These are phyloP conservation scores for Sordariomycetes sp. DNA, from an alignment of 2,329 filamentous ascomycete species.

Conservation along the genomic window DNA sequence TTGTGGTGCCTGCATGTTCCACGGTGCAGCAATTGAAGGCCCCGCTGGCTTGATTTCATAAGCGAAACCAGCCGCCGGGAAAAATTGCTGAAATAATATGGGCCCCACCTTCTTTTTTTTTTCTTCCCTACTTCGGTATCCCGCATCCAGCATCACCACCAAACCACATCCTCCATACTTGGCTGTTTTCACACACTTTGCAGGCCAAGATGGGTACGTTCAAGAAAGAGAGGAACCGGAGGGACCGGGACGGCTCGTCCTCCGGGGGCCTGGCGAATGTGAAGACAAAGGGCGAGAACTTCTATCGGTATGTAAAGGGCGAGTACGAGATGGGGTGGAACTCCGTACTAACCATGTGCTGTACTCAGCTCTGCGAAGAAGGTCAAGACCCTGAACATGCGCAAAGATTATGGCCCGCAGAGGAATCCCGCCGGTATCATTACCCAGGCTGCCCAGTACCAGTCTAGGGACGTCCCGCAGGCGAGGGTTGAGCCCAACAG, in stretches of 20 bases:
- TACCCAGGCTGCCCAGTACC: conserved; percentile 71
- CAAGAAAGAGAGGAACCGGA: conserved; percentile 84
- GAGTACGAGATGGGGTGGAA: not conserved
- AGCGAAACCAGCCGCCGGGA: not conserved
- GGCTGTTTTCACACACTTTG: not conserved
- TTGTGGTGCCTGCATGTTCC: not conserved
- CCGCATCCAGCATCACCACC: not conserved
- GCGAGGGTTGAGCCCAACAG: conserved; percentile 91
- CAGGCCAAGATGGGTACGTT: conserved; percentile 63
- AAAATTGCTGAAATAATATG: not conserved
- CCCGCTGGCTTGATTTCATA: not conserved
- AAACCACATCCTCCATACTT: not conserved
- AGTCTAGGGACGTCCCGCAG: conserved; percentile 69
- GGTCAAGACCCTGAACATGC: conserved; percentile 79
- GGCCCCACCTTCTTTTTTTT: conserved; percentile 1
- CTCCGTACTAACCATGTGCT: not conserved
- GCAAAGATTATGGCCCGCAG: conserved; percentile 75
- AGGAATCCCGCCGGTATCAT: conserved; percentile 78
- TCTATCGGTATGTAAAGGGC: conserved; percentile 62
- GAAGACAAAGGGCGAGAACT: conserved; percentile 93
- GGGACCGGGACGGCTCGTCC: conserved; percentile 74
- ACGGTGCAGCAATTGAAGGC: not conserved
- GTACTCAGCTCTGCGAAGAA: conserved; percentile 59
- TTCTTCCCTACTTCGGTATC: not conserved
- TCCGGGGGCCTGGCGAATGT: conserved; percentile 87